Conservation (phyloP, 179 eudicot genomes). For the Patellifolia procumbens region DNA sequence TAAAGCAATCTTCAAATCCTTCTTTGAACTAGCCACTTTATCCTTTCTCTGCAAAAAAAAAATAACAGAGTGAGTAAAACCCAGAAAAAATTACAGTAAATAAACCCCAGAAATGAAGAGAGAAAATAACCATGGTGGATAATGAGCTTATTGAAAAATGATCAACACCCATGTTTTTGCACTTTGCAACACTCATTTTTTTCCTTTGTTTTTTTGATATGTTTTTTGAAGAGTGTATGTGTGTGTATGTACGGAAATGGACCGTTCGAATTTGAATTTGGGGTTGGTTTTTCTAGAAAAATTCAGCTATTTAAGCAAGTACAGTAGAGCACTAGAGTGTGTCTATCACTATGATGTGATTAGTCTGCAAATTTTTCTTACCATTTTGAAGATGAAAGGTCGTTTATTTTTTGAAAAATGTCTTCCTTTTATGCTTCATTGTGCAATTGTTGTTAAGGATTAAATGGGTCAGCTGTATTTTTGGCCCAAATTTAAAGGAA, state of each 20-base stretch:
- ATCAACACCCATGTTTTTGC: not conserved
- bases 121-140: not conserved
- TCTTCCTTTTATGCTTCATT: no score
- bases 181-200: not conserved
- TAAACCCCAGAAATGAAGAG: not conserved
- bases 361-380: no score
- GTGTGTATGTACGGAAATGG: not conserved
- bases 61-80: not conserved
- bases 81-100: not conserved
- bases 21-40: not conserved
- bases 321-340: not conserved
- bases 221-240: not conserved
- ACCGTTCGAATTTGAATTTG: constrained; percentile 12
- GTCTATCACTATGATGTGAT: not conserved
- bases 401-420: no score
- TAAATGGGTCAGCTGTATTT: no score
- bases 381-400: no score
- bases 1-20: constrained; percentile 3
- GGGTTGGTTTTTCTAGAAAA: not conserved
- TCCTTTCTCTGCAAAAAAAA: not conserved
- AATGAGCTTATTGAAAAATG: not conserved
- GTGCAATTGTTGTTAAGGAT: no score
- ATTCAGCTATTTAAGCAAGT: not conserved
- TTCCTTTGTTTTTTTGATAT: not conserved
- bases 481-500: no score